Conservation (phyloP, 345 rosid species). For the Salix dunnii region DNA sequence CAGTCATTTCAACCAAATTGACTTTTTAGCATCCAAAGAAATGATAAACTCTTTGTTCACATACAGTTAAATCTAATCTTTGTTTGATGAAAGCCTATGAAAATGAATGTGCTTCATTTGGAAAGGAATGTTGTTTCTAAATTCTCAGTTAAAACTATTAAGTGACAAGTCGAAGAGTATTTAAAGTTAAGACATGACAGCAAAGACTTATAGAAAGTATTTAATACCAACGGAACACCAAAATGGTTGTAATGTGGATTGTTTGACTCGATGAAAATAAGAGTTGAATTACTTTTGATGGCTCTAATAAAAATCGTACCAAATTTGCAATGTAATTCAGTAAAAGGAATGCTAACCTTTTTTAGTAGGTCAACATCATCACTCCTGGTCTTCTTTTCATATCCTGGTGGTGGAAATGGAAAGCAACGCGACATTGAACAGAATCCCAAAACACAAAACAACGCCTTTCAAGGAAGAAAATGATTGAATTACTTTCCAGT, state of each 20-base stretch:
- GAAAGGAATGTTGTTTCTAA: neutral
- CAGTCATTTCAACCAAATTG: neutral
- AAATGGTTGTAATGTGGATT: neutral
- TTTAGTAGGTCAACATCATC: constrained; percentile 52
- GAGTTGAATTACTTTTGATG: neutral
- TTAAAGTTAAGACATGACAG: neutral
- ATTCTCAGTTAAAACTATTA: neutral
- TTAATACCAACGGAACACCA: neutral
- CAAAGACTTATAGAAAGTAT: constrained; percentile 2
- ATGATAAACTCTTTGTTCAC: constrained; percentile 3
- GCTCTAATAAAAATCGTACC: constrained; percentile 6
- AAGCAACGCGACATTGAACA: constrained; percentile 99
- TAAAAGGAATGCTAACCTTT: constrained; percentile 46
- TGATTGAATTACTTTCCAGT: constrained; percentile 29
- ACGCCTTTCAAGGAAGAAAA: constrained; percentile 33
- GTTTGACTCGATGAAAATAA: neutral
- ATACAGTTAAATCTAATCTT: neutral
- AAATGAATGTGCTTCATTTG: neutral
- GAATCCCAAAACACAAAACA: constrained; percentile 19
- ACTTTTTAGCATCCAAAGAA: neutral
- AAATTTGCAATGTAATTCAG: neutral
- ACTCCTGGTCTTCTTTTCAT: constrained; percentile 68
- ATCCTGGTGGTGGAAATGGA: constrained; percentile 97
- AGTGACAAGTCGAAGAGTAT: neutral
- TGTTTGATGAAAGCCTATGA: neutral